Evolutionary conservation across 176 grass and related monocot genomes (phyloP), one percentile per base, ranked within the genome.

Genomic region (Aegilops speltoides): DNA sequence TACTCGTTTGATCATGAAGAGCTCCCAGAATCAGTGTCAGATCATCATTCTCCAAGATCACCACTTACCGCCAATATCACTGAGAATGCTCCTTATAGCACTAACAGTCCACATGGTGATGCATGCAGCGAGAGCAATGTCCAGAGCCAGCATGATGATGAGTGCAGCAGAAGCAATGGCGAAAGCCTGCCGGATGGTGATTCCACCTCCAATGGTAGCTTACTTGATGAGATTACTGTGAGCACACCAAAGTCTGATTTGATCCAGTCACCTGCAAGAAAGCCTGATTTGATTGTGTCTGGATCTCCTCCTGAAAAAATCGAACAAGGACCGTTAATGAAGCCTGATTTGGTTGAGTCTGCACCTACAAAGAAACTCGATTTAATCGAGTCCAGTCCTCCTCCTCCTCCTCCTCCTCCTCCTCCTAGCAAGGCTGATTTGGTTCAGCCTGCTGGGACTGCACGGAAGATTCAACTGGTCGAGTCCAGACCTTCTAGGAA

Each of bases 11-110:
- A 86, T 61, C 89, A 75, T 76, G 79, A 82, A 14, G 87, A 86
- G 57, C 87, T 78, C 71, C 86, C 82, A 45, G 86, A 88, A 88
- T 88, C 82, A 86, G 86, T 84, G 26, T 91, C 85, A 81, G 85
- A 88, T 70, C 46, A 81, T 40, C 85, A 86, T 40, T 89, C 83
- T 56, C 87, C 90, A 83, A 86, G 73, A 67, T 92, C 79, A 74
- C 73, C 90, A 19, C 74, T 86, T 57, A 75, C 80, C 3, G 9
- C 79, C 32, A 73, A 92, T 19, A 81, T 79, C 65, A 73, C 33
- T 4, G 82, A 78, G 40, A 79, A 86, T 14, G 26, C 66, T 33
- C 66, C 66, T 48, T 62, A 25, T 81, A 60, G 83, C 43, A 75
- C 57, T 40, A 59, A 76, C 61, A 68, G 87, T n/a, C 87, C 86